A percentile compares a stretch with the other conserved stretches of the same genome.
Evolutionary conservation across 208 protist genomes (phyloP).

Genomic region (Novymonas esmeraldas): DNA sequence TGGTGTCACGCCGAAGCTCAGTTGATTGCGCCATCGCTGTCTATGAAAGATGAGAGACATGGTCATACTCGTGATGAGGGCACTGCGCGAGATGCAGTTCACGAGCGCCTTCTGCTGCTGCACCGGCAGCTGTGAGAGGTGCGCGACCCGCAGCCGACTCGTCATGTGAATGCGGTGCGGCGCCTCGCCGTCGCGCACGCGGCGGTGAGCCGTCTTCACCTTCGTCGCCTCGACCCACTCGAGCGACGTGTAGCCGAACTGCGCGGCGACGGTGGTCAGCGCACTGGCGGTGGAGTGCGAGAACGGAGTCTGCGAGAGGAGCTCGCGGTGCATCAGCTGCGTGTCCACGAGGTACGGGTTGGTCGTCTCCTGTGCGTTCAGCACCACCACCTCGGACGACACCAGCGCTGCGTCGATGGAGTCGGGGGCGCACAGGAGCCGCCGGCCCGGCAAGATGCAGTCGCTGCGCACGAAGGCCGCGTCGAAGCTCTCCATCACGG

Average conservation of each 20-base stretch:
- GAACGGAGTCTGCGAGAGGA: slow-evolving; percentile 35
- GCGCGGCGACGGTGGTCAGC: slow-evolving; percentile 75
- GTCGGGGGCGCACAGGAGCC: slow-evolving; percentile 27
- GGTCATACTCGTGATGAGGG: slow-evolving; percentile 43
- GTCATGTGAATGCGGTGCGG: slow-evolving; percentile 48
- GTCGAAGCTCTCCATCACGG: slow-evolving; percentile 42
- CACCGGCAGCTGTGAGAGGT: slow-evolving; percentile 61
- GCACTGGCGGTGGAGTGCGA: slow-evolving; percentile 38
- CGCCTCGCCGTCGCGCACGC: slow-evolving; percentile 3
- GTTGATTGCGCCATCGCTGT: slow-evolving; percentile 32
- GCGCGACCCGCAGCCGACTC: slow-evolving; percentile 44
- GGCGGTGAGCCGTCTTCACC: not conserved
- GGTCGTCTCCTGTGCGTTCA: slow-evolving; percentile 83
- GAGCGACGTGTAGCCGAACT: slow-evolving; percentile 78
- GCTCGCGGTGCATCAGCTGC: slow-evolving; percentile 47
- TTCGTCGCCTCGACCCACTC: slow-evolving; percentile 49
- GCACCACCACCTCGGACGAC: slow-evolving; percentile 30
- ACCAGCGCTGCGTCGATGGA: not conserved
- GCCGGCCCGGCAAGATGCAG: not conserved
- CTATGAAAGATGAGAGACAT: slow-evolving; percentile 38
- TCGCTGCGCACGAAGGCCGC: slow-evolving; percentile 24
- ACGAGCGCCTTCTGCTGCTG: slow-evolving; percentile 41
- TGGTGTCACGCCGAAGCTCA: slow-evolving; percentile 16
- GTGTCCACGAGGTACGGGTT: slow-evolving; percentile 78
- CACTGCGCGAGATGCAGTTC: slow-evolving; percentile 29